Percentiles rank a stretch among this genome's conserved stretches.
Evolutionary conservation across 2,329 filamentous ascomycete genomes (phyloP).

Genomic region (Fusarium sulawesiense): DNA sequence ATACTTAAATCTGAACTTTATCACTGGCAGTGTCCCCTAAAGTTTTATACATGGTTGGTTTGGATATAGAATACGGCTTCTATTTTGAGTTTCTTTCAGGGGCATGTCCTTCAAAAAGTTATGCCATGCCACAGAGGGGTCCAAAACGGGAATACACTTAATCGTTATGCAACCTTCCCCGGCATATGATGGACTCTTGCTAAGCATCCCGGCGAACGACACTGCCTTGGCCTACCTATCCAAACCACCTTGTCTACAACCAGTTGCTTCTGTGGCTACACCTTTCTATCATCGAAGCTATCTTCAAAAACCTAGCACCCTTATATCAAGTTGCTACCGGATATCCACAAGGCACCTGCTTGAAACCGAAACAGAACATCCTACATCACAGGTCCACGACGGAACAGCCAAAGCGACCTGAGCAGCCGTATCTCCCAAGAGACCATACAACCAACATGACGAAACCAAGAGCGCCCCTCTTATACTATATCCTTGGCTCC

Average conservation of each 20-base stretch:
- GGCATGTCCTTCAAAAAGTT: background rate
- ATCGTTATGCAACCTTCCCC: background rate
- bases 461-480: background rate
- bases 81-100: background rate
- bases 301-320: background rate
- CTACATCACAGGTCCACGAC: background rate
- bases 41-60: background rate
- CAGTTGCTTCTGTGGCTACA: background rate
- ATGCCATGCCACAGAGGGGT: background rate
- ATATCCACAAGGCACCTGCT: background rate
- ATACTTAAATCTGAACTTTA: background rate
- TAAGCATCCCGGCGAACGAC: background rate
- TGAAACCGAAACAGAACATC: background rate
- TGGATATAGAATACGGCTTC: rapidly evolving
- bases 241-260: background rate
- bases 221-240: background rate
- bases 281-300: background rate
- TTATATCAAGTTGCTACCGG: background rate
- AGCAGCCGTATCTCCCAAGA: background rate
- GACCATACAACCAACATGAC: background rate
- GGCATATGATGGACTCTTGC: background rate
- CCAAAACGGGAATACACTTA: background rate
- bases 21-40: background rate
- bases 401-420: background rate
- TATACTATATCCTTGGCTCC: background rate